These are phyloP conservation scores for Gonium pectorale DNA, from an alignment of 139 green algal species.

Conservation along the genomic window DNA sequence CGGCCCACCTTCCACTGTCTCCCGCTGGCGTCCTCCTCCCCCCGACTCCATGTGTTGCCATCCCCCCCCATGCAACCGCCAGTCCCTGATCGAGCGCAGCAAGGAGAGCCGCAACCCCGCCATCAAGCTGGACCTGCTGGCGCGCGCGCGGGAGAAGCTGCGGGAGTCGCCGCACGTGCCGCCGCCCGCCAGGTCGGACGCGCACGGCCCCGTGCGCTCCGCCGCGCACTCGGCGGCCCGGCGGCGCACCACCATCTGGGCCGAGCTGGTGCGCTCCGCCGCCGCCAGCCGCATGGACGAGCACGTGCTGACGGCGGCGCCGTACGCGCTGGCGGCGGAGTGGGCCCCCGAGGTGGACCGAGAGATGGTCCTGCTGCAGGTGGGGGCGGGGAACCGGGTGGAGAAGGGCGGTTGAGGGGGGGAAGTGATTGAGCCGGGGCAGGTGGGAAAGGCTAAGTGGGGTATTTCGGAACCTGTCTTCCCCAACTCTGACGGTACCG, in stretches of 20 bases:
- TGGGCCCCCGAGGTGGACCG: slow-evolving; percentile 56
- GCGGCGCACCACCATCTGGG: slow-evolving; percentile 48
- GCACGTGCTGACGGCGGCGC: slow-evolving; percentile 53
- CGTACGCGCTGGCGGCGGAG: slow-evolving; percentile 45
- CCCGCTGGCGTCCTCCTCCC: not conserved
- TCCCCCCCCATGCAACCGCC: not conserved
- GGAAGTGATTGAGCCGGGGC: not conserved
- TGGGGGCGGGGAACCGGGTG: not conserved
- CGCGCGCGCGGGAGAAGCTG: slow-evolving; percentile 63
- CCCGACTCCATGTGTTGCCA: too few relatives aligned
- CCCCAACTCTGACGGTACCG: too few relatives aligned
- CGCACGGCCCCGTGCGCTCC: slow-evolving; percentile 10
- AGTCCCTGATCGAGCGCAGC: slow-evolving; percentile 66
- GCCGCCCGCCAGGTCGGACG: not conserved
- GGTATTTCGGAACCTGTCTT: too few relatives aligned
- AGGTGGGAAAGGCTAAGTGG: too few relatives aligned
- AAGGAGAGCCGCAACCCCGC: slow-evolving; percentile 66
- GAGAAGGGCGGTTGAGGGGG: not conserved
- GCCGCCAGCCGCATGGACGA: slow-evolving; percentile 55
- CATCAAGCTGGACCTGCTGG: slow-evolving; percentile 65
- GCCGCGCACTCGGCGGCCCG: slow-evolving; percentile 24
- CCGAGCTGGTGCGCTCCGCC: slow-evolving; percentile 50
- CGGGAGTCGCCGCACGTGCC: slow-evolving; percentile 50
- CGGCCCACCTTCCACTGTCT: too few relatives aligned
- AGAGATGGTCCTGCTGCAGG: slow-evolving; percentile 70